Percentiles rank a stretch among this genome's conserved stretches.
These are phyloP conservation scores for Sugiyamaella neomexicana DNA, from an alignment of 1,139 yeast genomes.

Conservation along the genomic window DNA sequence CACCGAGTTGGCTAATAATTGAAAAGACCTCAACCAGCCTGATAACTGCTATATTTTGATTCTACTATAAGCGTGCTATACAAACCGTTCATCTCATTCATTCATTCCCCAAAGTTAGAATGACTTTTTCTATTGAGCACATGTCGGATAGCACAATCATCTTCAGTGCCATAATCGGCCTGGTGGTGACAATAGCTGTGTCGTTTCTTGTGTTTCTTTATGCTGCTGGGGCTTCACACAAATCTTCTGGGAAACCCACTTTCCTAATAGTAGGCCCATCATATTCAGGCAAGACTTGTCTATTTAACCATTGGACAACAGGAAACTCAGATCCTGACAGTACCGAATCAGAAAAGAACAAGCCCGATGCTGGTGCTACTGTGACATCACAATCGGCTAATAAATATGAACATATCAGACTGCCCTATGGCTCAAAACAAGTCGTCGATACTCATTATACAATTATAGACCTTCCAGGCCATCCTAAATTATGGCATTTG, in stretches of 20 bases:
- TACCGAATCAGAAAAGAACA: no score
- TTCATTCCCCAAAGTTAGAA: background rate
- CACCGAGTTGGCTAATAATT: no score
- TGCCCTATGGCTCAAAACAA: conserved; percentile 41
- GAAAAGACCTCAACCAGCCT: no score
- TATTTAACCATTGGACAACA: conserved; percentile 44
- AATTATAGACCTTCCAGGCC: conserved; percentile 86
- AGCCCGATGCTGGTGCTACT: conserved; percentile 30
- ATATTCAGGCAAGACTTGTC: conserved; percentile 72
- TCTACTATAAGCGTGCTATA: no score
- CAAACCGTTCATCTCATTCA: background rate
- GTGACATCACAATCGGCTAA: conserved; percentile 48
- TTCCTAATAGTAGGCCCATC: conserved; percentile 73
- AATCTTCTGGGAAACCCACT: conserved; percentile 49
- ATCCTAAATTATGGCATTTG: conserved; percentile 59
- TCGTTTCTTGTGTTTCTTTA: conserved; percentile 19
- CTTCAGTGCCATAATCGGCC: conserved; percentile 22
- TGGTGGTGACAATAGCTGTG: conserved; percentile 21
- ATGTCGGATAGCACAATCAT: conserved; percentile 6
- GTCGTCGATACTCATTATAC: conserved; percentile 36
- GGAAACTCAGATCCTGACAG: background rate
- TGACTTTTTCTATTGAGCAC: background rate
- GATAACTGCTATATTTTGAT: conserved; percentile 2
- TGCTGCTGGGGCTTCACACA: conserved; percentile 13
- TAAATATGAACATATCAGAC: conserved; percentile 37